phyloP scores from a whole-genome alignment of 371 early-diverging fungal genomes.

The Pancytospora epiphaga region DNA sequence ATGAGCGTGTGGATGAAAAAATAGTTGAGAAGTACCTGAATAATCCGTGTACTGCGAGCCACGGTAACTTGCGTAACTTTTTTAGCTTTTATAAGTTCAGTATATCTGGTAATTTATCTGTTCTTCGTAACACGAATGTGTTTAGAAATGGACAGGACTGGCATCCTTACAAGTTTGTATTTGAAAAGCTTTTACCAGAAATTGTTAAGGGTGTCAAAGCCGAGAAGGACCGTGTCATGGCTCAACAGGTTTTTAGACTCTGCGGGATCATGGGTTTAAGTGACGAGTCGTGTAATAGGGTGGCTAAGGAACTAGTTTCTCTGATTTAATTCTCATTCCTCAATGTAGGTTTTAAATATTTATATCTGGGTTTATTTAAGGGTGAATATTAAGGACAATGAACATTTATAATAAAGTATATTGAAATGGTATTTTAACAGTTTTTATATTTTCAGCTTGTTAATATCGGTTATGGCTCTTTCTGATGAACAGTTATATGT shows the following conservation, averaged over 20 bases:
- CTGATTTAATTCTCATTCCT: no score
- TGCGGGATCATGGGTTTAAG: slow-evolving; percentile 42
- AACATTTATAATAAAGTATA: no score
- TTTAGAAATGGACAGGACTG: slow-evolving; percentile 19
- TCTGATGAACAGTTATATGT: no score
- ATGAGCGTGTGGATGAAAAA: slow-evolving; percentile 28
- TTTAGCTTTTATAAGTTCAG: slow-evolving; percentile 37
- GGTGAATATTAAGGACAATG: no score
- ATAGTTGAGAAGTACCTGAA: slow-evolving; percentile 21
- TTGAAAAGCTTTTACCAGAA: slow-evolving; percentile 41
- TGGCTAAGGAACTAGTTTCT: slow-evolving; percentile 38
- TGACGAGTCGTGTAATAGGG: slow-evolving; percentile 25
- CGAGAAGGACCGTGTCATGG: slow-evolving; percentile 32
- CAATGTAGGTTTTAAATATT: no score
- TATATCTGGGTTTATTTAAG: no score
- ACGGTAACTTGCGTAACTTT: slow-evolving; percentile 15
- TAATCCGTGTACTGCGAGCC: background rate
- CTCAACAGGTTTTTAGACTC: slow-evolving; percentile 36
- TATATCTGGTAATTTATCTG: slow-evolving; percentile 11
- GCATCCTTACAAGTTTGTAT: slow-evolving; percentile 19
- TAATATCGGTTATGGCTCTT: no score
- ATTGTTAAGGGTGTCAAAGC: slow-evolving; percentile 33
- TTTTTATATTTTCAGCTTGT: no score
- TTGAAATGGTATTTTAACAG: no score
- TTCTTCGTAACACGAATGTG: slow-evolving; percentile 21